Conservation (phyloP, 768 basidiomycete species). For the Lentinula detonsa region DNA sequence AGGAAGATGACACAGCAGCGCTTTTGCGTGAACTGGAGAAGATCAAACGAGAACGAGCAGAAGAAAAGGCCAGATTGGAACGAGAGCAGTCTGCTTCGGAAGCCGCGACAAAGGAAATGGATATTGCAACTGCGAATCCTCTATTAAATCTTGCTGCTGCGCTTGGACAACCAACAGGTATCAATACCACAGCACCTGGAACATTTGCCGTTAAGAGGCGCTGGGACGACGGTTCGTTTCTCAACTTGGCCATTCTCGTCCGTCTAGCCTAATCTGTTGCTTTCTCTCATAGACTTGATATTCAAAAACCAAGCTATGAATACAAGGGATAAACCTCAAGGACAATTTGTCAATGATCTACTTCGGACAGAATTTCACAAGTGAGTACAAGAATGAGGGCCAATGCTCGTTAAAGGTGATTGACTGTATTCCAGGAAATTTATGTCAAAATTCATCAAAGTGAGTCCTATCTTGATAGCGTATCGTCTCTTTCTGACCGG, state of each 20-base stretch:
- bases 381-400: constrained; percentile 38
- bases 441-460: constrained; percentile 90
- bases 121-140: constrained; percentile 85
- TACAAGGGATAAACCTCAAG: constrained; percentile 33
- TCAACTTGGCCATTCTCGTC: no score
- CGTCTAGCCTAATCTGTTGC: constrained; percentile 19
- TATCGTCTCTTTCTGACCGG: neutral
- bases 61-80: constrained; percentile 83
- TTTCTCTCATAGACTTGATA: constrained; percentile 64
- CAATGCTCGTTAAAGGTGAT: constrained; percentile 1
- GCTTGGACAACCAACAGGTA: constrained; percentile 68
- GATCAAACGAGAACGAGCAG: constrained; percentile 93
- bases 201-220: constrained; percentile 89
- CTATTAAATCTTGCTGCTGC: constrained; percentile 89
- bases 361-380: constrained; percentile 92
- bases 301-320: constrained; percentile 85
- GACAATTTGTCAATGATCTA: constrained; percentile 93
- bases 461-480: constrained; percentile 15
- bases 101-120: constrained; percentile 63
- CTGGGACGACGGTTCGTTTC: constrained; percentile 62
- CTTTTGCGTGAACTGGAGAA: constrained; percentile 94
- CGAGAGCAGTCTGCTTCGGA: constrained; percentile 60
- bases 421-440: constrained; percentile 60
- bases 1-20: constrained; percentile 47
- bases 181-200: constrained; percentile 70